phyloP scores from a whole-genome alignment of 2,329 filamentous ascomycete species.

The Fusarium xylarioides region DNA sequence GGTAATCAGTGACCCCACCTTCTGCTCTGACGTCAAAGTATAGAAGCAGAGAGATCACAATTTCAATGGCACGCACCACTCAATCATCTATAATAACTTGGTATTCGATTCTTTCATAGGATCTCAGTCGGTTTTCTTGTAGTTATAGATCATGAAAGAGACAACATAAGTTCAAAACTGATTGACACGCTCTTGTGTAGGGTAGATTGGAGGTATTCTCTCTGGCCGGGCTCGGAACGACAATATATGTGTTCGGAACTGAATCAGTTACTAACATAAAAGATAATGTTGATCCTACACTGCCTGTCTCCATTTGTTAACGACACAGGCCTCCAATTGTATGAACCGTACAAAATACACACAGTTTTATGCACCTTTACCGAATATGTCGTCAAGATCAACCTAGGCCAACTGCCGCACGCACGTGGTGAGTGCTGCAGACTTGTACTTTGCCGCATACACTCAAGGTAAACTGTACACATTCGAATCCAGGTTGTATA shows the following conservation, averaged over 20 bases:
- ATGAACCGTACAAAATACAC: not conserved
- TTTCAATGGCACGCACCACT: not conserved
- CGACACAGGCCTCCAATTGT: not conserved
- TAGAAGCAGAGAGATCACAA: not conserved
- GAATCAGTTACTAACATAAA: not conserved
- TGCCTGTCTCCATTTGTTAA: not conserved
- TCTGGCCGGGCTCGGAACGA: not conserved
- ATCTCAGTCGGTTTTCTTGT: not conserved
- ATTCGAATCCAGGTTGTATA: too few species aligned
- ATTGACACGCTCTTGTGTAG: not conserved
- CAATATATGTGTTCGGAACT: not conserved
- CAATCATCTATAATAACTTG: not conserved
- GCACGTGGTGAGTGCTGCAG: not conserved
- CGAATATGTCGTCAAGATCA: not conserved
- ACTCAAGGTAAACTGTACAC: not conserved
- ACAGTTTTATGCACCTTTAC: not conserved
- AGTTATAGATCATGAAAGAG: not conserved
- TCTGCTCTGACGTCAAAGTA: conserved; percentile 26
- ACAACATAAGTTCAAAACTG: not conserved
- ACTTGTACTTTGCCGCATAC: not conserved
- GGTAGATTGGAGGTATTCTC: not conserved
- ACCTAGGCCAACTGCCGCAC: not conserved
- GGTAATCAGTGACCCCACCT: conserved; percentile 8
- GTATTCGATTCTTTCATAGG: not conserved
- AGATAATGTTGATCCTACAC: not conserved